Base-by-base conservation (phyloP, 805 yeast species). In the Cyberlindnera samutprakarnensis region DNA sequence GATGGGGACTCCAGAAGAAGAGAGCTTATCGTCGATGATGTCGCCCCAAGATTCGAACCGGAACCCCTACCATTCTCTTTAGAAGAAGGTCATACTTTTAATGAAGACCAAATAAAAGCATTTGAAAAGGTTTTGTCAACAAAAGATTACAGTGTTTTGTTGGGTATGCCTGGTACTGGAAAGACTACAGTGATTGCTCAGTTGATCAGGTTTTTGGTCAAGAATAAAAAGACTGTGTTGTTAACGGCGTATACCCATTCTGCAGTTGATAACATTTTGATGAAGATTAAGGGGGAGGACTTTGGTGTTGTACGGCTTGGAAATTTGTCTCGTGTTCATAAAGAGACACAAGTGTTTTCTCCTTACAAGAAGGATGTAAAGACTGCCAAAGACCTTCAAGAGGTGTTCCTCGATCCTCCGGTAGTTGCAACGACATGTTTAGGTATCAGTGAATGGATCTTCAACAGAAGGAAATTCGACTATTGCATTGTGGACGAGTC, bases 121-220 rank as follows among this genome's bases (percentile, higher is more conserved):
- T 65, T 92, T 23, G 68, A 74, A 12, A 71, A 66, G 37, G 84
- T 78, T 0, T 51, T 86, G 29, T 54, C 66, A 12, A 69, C 92
- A 0, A 53, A 75, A 32, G 95, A 88, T 51, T 92, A 84, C 50
- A 66, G 88, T 4, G 62, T 92, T 45, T 71, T 92, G 14, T 59
- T 90, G 38, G 98, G 98, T 0, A 92, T 92, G 98, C 98, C 98
- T 0, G 98, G 98, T 4, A 92, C 97, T 0, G 98, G 96, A 8
- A 86, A 86, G 49, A 86, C 96, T 2, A 86, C 97, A 0, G 82
- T 88, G 1, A 87, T 92, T 33, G 81, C 94, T 0, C 76, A 78
- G 28, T 47, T 92, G 13, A 78, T 88, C 26, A 66, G 70, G 36
- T 61, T 70, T 25, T 52, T 92, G 18, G 79, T 78, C 4, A 56